These are phyloP conservation scores for Thalassia testudinum DNA, from an alignment of 116 monocot genomes.

Conservation along the genomic window DNA sequence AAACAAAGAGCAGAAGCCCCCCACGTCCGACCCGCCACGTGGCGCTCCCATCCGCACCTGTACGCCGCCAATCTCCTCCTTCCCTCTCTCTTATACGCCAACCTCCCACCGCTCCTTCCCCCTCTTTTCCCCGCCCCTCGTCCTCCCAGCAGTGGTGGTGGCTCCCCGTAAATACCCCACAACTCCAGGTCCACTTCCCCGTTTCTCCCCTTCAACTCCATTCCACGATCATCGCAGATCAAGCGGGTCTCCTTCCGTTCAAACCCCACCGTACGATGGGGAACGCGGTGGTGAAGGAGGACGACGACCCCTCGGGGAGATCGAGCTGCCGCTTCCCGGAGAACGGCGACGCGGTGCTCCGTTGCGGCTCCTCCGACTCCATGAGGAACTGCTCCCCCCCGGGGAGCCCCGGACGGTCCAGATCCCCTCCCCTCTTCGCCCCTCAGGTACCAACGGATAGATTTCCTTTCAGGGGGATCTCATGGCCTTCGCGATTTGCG, in stretches of 20 bases:
- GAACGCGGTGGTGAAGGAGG: constrained; percentile 26
- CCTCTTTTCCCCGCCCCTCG: neutral
- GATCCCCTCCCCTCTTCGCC: constrained; percentile 24
- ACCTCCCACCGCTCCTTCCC: neutral
- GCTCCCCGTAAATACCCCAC: neutral
- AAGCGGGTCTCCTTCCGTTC: too few species aligned
- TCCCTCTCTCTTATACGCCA: neutral
- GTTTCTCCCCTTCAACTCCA: neutral
- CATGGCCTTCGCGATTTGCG: too few species aligned
- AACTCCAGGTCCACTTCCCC: constrained; percentile 2
- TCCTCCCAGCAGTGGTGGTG: neutral
- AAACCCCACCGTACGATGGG: too few species aligned
- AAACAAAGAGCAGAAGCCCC: too few species aligned
- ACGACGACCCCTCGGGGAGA: constrained; percentile 12
- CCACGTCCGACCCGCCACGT: too few species aligned
- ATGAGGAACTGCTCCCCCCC: constrained; percentile 26
- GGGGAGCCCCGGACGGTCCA: constrained; percentile 16
- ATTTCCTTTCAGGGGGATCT: too few species aligned
- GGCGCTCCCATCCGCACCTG: neutral
- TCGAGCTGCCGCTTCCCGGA: constrained; percentile 3
- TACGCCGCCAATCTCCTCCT: constrained; percentile 3
- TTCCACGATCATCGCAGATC: too few species aligned
- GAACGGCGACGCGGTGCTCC: neutral
- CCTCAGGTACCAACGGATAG: constrained; percentile 10
- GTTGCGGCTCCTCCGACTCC: constrained; percentile 10